Base-by-base conservation (phyloP, 2,329 filamentous ascomycete species). In the Eutypella sp. region DNA sequence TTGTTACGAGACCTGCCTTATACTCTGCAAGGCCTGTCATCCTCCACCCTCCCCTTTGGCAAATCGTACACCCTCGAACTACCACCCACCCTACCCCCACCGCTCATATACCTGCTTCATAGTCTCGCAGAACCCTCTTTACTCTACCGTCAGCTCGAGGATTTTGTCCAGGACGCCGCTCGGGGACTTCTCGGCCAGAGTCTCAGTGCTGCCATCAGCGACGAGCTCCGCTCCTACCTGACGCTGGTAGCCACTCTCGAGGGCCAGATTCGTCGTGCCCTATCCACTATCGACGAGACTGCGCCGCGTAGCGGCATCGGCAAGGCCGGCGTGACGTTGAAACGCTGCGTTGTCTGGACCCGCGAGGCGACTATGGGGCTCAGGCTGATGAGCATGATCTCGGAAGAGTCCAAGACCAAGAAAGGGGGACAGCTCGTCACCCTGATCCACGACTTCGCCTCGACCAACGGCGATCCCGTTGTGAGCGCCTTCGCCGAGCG, bases 291-390 rank as follows among this genome's bases (percentile, higher is more conserved):
- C n/a, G 82, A 88, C 52, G 81, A 86, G 42, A 71, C 73, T 2
- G 79, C 79, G 4, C 81, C 86, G 2, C 76, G 84, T 40, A 78
- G 80, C 38, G 85, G 85, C 2, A 82, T 95, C 44, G 85, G 89
- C 5, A 93, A 91, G 57, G 85, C 88, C 1, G 90, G 91, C 2
- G 92, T 99, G 13, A 99, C 93, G 0, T 72, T 99, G 42, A 97
- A 97, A 66, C 78, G 93, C 62, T 97, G 92, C 58, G 87, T 99
- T 3, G 87, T 99, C 20, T 99, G 95, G 95, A 97, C 91, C 8
- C 82, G 92, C 55, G 95, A 99, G 66, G 89, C 93, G 6, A 99
- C 93, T 1, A 95, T 97, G 85, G 93, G 91, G 1, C 69, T 99
- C 55, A 82, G 93, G 15, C 73, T 99, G 45, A 91, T 99, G 87